These are phyloP conservation scores for Colletotrichum lindemuthianum DNA, from an alignment of 2,329 filamentous ascomycete genomes.

Conservation along the genomic window DNA sequence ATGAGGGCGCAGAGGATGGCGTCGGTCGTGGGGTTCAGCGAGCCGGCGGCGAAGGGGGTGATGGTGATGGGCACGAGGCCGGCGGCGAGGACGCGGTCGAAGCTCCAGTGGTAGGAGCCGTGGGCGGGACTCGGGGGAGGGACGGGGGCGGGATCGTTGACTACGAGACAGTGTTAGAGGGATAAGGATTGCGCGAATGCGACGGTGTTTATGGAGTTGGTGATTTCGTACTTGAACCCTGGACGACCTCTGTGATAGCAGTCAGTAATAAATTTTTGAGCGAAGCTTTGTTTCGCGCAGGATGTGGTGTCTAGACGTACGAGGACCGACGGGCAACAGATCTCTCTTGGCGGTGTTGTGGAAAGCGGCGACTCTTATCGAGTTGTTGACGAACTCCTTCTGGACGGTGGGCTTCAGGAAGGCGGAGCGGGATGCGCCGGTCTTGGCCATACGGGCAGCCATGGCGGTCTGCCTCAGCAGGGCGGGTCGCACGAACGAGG, in stretches of 20 bases:
- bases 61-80: constrained; percentile 87
- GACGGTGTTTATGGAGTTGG: constrained; percentile 11
- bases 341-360: constrained; percentile 81
- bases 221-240: constrained; percentile 73
- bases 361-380: constrained; percentile 78
- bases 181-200: constrained; percentile 12
- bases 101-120: constrained; percentile 98
- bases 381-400: constrained; percentile 45
- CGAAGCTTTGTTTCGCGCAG: too few relatives aligned
- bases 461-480: constrained; percentile 64
- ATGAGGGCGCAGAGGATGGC: constrained; percentile 84
- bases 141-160: constrained; percentile 86
- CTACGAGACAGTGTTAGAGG: constrained; percentile 53
- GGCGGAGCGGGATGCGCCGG: constrained; percentile 42
- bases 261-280: too few relatives aligned
- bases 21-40: constrained; percentile 89
- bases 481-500: constrained; percentile 64
- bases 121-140: constrained; percentile 79
- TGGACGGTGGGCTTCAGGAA: constrained; percentile 38
- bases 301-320: constrained; percentile 62
- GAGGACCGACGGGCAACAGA: constrained; percentile 86
- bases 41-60: constrained; percentile 90
- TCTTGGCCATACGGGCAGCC: constrained; percentile 49
- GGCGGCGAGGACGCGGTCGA: constrained; percentile 86
- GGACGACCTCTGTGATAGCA: constrained; percentile 69